These are phyloP conservation scores for Chiua sp. DNA, from an alignment of 1,284 basidiomycete species.

Conservation along the genomic window DNA sequence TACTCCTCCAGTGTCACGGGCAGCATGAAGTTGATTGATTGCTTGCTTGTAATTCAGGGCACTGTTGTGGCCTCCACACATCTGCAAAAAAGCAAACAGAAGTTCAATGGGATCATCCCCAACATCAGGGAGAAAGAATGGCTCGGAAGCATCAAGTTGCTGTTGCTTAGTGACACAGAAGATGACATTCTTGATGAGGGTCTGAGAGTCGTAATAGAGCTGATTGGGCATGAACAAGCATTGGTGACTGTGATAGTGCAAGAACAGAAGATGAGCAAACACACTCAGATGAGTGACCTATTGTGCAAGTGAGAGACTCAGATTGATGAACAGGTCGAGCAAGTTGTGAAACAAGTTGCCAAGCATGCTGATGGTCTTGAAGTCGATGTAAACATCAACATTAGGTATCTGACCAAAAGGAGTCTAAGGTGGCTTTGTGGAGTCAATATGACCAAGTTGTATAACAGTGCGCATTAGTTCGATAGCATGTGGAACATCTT, in stretches of 20 bases:
- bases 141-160: not conserved
- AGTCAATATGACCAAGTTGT: not conserved
- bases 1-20: not conserved
- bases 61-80: constrained; percentile 10
- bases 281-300: not conserved
- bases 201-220: constrained; percentile 4
- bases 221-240: constrained; percentile 1
- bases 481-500: constrained; percentile 25
- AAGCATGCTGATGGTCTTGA: constrained; percentile 1
- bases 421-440: not conserved
- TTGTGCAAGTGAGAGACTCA: not conserved
- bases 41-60: constrained; percentile 6
- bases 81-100: constrained; percentile 1
- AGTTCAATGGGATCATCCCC: constrained; percentile 3
- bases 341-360: not conserved
- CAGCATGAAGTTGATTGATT: not conserved
- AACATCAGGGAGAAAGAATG: constrained; percentile 1
- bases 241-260: not conserved
- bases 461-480: constrained; percentile 14
- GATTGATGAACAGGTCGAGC: constrained; percentile 7
- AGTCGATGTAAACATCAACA: not conserved
- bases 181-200: constrained; percentile 7
- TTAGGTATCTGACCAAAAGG: not conserved
- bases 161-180: constrained; percentile 7
- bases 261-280: not conserved